Evolutionary conservation across 176 grass and related monocot species (phyloP), one percentile per base, ranked within the genome.

Genomic region (Pharus latifolius): DNA sequence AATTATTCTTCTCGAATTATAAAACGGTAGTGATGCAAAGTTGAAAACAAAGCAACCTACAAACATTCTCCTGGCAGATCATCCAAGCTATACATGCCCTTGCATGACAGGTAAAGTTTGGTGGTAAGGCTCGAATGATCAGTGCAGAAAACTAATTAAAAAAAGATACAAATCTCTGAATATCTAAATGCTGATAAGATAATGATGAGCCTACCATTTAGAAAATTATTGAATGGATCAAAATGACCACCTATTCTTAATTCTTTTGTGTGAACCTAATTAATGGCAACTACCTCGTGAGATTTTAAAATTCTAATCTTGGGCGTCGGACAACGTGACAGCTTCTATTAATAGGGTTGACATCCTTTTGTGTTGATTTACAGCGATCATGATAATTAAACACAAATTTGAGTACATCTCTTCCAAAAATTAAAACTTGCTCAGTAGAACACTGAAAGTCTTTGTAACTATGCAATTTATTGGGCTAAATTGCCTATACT

Each of bases 41-140:
- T 34, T 11, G 29, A 12, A 31, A 25, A 52, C 4, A 46, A 44
- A 44, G 43, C 68, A 67, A 22, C 25, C 51, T 35, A 34, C 35
- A 49, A 63, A 76, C 71, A 81, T 86, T 86, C 83, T 65, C 72
- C 70, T 75, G 53, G 71, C 78, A 70, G 64, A 41, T 71, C n/a
- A n/a, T n/a, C n/a, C n/a, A n/a, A n/a, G n/a, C n/a, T n/a, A n/a
- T n/a, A n/a, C n/a, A n/a, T n/a, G 20, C 46, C 44, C 34, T 35
- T 74, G 69, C 46, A 61, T 64, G 83, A 67, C 70, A 80, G 70
- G 70, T 49, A 69, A 64, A 47, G 13, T 80, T 23, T 24, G 47
- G 13, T 80, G 62, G 68, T 67, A 58, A 73, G 37, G 5, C 63
- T 30, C 49, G 38, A 12, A 64, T 80, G 37, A 47, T 69, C 38